Percentiles rank a stretch among this genome's conserved stretches.
Evolutionary conservation across 805 yeast genomes (phyloP).

Genomic region (Wickerhamomyces silvicola): DNA sequence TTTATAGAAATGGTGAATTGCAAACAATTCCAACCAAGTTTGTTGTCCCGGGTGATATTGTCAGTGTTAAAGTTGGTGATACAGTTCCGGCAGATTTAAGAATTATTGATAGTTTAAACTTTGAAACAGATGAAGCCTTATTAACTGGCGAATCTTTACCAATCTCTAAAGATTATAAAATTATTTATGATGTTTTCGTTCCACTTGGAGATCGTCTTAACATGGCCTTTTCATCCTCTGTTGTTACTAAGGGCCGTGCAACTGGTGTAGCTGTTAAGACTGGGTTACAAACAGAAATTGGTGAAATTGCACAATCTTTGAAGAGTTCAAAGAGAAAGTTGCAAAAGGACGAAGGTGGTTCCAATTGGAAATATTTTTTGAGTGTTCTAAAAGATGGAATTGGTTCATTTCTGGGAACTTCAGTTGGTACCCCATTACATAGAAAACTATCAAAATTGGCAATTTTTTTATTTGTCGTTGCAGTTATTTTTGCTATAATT

Average conservation of each 20-base stretch:
- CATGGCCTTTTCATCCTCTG: conserved; percentile 64
- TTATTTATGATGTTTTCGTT: conserved; percentile 32
- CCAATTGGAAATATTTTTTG: conserved; percentile 30
- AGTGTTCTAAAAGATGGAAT: conserved; percentile 44
- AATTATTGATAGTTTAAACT: conserved; percentile 49
- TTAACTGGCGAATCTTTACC: conserved; percentile 65
- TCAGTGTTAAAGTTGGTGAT: conserved; percentile 60
- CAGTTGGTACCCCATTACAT: conserved; percentile 78
- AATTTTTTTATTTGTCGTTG: conserved; percentile 60
- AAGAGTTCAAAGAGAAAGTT: conserved; percentile 35
- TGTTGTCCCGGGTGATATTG: conserved; percentile 71
- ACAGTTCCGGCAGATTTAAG: conserved; percentile 72
- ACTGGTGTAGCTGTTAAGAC: conserved; percentile 61
- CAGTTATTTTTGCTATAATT: conserved; percentile 80
- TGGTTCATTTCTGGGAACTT: conserved; percentile 69
- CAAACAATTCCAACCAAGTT: conserved; percentile 51
- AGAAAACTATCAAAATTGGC: conserved; percentile 73
- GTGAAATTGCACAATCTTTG: conserved; percentile 60
- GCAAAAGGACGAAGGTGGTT: conserved; percentile 38
- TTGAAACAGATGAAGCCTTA: conserved; percentile 66
- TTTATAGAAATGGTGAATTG: conserved; percentile 54
- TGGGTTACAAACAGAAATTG: conserved; percentile 70
- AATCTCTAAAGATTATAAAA: conserved; percentile 44
- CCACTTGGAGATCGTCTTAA: conserved; percentile 73
- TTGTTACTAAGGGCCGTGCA: conserved; percentile 71